These are phyloP conservation scores for Silene uniflora DNA, from an alignment of 148 eudicot species.

Conservation along the genomic window DNA sequence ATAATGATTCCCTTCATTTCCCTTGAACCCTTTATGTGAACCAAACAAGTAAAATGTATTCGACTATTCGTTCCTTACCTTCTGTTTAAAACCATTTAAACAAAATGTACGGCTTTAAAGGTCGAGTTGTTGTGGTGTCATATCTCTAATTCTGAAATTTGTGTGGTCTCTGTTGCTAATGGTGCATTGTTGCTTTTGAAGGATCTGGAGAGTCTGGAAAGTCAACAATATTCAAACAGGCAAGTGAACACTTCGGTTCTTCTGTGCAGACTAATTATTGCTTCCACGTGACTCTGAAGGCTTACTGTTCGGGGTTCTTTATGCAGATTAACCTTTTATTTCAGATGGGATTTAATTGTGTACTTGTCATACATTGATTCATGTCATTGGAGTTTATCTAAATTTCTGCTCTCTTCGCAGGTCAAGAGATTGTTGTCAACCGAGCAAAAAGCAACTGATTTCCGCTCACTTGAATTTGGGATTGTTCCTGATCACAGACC, in stretches of 20 bases:
- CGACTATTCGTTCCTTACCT: not conserved
- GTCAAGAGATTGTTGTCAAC: slow-evolving; percentile 88
- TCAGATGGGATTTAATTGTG: slow-evolving; percentile 90
- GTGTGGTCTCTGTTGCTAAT: not conserved
- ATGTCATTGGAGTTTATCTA: slow-evolving; percentile 11
- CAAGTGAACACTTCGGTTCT: slow-evolving; percentile 21
- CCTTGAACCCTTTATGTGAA: too few species aligned
- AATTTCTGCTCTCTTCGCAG: slow-evolving; percentile 31
- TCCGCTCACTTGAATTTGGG: slow-evolving; percentile 85
- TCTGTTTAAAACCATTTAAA: not conserved
- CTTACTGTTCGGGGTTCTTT: slow-evolving; percentile 11
- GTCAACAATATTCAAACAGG: slow-evolving; percentile 97
- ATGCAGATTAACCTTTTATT: slow-evolving; percentile 85
- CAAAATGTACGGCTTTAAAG: not conserved
- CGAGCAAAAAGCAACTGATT: slow-evolving; percentile 89
- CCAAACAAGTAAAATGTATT: too few species aligned
- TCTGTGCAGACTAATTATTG: not conserved
- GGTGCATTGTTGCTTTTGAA: slow-evolving; percentile 25
- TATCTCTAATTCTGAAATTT: not conserved
- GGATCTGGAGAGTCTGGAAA: slow-evolving; percentile 99
- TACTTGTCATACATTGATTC: not conserved
- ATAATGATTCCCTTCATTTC: too few species aligned
- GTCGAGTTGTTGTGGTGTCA: too few species aligned
- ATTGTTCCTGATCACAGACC: slow-evolving; percentile 90
- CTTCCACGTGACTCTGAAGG: not conserved